Evolutionary conservation across 768 basidiomycete genomes (phyloP).

Genomic region (Naganishia friedmannii): DNA sequence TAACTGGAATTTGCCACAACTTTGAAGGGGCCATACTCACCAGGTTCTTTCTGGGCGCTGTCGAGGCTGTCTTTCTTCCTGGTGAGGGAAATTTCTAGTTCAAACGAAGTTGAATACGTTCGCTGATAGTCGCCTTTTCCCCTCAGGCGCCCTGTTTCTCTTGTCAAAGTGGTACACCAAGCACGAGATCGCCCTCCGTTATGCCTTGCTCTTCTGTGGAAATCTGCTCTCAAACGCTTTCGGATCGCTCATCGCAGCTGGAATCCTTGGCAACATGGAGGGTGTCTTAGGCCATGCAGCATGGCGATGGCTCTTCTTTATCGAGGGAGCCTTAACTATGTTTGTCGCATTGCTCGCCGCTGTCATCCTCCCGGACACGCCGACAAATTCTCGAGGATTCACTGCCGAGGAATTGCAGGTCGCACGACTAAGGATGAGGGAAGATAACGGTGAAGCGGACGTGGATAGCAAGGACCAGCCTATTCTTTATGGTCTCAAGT

Average conservation of each 20-base stretch:
- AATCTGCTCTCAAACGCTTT: constrained; percentile 77
- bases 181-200: constrained; percentile 34
- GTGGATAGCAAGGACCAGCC: constrained; percentile 54
- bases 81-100: too few species aligned
- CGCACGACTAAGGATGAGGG: constrained; percentile 57
- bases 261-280: constrained; percentile 68
- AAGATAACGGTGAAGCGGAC: constrained; percentile 63
- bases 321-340: constrained; percentile 70
- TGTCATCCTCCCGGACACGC: constrained; percentile 59
- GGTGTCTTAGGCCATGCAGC: constrained; percentile 65
- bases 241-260: constrained; percentile 73
- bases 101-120: too few species aligned
- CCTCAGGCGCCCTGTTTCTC: constrained; percentile 47
- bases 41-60: constrained; percentile 64
- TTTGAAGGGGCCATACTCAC: constrained; percentile 56
- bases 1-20: constrained; percentile 57
- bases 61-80: too few species aligned
- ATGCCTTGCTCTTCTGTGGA: constrained; percentile 26
- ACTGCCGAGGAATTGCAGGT: constrained; percentile 45
- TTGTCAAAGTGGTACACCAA: constrained; percentile 40
- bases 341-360: constrained; percentile 68
- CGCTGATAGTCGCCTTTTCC: constrained; percentile 15
- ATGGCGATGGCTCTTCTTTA: constrained; percentile 72
- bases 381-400: constrained; percentile 48
- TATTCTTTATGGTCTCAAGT: constrained; percentile 56